These are phyloP conservation scores for Dissophora ornata DNA, from an alignment of 192 early-diverging fungal species.

Conservation along the genomic window DNA sequence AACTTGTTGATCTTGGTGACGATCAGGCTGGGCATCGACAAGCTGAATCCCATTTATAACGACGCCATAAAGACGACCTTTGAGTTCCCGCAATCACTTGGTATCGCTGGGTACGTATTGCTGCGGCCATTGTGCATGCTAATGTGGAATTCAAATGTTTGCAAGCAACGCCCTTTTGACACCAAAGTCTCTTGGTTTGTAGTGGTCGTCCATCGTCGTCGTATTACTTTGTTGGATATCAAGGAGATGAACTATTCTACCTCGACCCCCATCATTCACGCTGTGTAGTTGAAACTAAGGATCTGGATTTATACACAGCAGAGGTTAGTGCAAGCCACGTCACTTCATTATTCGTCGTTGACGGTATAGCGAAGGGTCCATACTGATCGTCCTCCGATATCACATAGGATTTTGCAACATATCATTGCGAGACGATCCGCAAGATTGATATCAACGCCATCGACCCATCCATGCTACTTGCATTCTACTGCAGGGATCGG, in stretches of 20 bases:
- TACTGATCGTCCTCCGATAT: not conserved
- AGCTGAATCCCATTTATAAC: conserved; percentile 90
- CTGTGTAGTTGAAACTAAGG: conserved; percentile 67
- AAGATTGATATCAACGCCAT: conserved; percentile 80
- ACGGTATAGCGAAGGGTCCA: not conserved
- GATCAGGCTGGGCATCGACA: conserved; percentile 90
- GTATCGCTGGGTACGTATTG: conserved; percentile 92
- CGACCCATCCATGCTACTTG: conserved; percentile 95
- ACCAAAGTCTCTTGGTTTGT: conserved; percentile 1
- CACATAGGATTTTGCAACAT: conserved; percentile 77
- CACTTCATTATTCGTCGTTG: no score
- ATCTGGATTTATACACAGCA: conserved; percentile 56
- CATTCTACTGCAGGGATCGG: conserved; percentile 80
- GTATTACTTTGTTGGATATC: conserved; percentile 90
- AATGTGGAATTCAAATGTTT: no score
- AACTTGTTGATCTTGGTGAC: conserved; percentile 87
- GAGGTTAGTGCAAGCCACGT: conserved; percentile 52
- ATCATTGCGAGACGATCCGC: conserved; percentile 81
- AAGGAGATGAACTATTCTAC: conserved; percentile 88
- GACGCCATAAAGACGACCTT: conserved; percentile 79
- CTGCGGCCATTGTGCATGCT: no score
- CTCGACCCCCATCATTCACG: conserved; percentile 93
- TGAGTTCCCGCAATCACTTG: conserved; percentile 79
- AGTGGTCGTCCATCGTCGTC: conserved; percentile 95
- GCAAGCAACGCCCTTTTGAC: no score